Evolutionary conservation across 345 rosid genomes (phyloP), one percentile per base, ranked within the genome.

Genomic region (Odontarrhena argentea): DNA sequence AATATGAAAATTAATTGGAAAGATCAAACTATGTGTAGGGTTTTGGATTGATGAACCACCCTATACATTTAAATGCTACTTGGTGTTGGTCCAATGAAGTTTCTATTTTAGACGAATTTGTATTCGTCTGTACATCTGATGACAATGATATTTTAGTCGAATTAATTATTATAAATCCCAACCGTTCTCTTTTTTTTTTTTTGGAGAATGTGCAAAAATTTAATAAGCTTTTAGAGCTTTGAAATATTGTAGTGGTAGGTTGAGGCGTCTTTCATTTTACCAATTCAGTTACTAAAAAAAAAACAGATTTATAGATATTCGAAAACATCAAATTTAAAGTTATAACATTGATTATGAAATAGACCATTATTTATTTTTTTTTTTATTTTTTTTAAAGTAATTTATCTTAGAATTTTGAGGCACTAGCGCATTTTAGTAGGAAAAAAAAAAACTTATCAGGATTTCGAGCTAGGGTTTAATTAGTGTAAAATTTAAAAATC

Each of bases 1-100:
- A 65, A 15, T 4, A 13, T 1, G 13, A 32, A 54, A 43, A 43
- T 2, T 24, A n/a, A 54, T 43, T 66, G 5, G 9, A 44, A 42
- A 43, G 24, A 53, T 54, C n/a, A 35, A 3, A 9, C 24, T 38
- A 7, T 56, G 14, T n/a, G 56, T 56, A 55, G 42, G 47, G 55
- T 47, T 56, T 46, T 44, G 40, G 63, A 47, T 57, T 57, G 64
- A 49, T 57, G 55, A 67, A 67, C 37, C 36, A 67, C 37, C 36
- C 7, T 32, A 32, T 32, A 9, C 12, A 38, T 0, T 8, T 67
- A 56, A 67, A 67, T 57, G 56, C 48, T 5, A 11, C 22, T 36
- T 24, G 50, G 65, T 26, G 34, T 61, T 48, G 65, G 57, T 37
- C 49, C 49, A 57, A 32, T 7, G 11, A 34, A 15, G 41, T 56